Percentiles rank a stretch among this genome's conserved stretches.
Conservation (phyloP, 2,329 filamentous ascomycete genomes). For the Eurotiales sp. region DNA sequence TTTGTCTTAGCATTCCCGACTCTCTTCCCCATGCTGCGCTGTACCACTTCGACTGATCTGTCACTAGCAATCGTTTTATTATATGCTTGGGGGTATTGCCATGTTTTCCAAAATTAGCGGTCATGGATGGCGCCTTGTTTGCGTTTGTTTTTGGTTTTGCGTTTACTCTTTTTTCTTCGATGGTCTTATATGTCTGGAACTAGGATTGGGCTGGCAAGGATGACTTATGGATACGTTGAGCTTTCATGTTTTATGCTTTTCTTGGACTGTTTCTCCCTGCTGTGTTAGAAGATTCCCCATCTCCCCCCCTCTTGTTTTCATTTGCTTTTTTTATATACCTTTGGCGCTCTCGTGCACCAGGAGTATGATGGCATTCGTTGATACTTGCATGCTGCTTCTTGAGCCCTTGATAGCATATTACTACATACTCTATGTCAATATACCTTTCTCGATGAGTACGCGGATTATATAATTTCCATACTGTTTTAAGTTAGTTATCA, state of each 20-base stretch:
- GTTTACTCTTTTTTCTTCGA: not conserved
- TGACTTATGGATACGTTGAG: constrained; percentile 4
- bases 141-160: constrained; percentile 15
- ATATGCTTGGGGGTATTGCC: not conserved
- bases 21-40: not conserved
- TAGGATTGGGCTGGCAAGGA: constrained; percentile 12
- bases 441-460: no score
- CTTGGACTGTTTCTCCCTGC: not conserved
- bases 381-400: not conserved
- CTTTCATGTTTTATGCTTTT: no score
- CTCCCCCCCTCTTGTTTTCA: not conserved
- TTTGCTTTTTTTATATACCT: no score
- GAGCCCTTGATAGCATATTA: not conserved
- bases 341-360: no score
- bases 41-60: not conserved
- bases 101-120: constrained; percentile 25
- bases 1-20: not conserved
- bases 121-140: constrained; percentile 25
- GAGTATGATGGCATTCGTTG: constrained; percentile 5
- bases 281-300: constrained; percentile 11
- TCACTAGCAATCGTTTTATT: not conserved
- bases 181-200: constrained; percentile 18
- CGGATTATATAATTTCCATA: no score
- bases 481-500: no score
- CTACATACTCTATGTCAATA: no score